Percentiles rank a stretch among this genome's conserved stretches.
Evolutionary conservation across 768 basidiomycete species (phyloP).

Genomic region (Termitomyces titanicus): DNA sequence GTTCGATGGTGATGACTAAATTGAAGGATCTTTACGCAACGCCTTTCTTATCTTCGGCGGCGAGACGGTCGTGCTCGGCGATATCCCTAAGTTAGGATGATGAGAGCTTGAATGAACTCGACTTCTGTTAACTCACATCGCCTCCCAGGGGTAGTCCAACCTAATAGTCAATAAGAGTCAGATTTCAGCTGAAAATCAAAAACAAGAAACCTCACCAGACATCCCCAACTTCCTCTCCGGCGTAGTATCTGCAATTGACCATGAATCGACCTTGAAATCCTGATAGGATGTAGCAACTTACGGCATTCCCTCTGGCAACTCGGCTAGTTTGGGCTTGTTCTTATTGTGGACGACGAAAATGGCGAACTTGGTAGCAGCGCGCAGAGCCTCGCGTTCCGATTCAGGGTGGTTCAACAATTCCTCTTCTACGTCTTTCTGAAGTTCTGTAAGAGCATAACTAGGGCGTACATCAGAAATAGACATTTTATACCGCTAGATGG

Average conservation of each 20-base stretch:
- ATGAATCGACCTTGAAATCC: not conserved
- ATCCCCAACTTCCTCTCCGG: slow-evolving; percentile 71
- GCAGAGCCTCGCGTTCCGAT: slow-evolving; percentile 65
- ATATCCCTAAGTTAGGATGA: slow-evolving; percentile 52
- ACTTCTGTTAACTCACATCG: slow-evolving; percentile 43
- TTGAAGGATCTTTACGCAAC: not conserved
- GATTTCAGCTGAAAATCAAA: too few relatives aligned
- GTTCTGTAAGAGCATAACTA: slow-evolving; percentile 88
- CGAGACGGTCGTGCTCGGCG: slow-evolving; percentile 69
- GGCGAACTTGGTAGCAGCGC: slow-evolving; percentile 72
- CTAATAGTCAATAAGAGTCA: slow-evolving; percentile 28
- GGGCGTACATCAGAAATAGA: not conserved
- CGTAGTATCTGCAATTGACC: slow-evolving; percentile 60
- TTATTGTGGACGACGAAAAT: slow-evolving; percentile 97
- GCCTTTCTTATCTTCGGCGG: slow-evolving; percentile 36
- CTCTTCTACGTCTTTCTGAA: slow-evolving; percentile 82
- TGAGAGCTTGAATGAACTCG: not conserved
- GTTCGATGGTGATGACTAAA: too few relatives aligned
- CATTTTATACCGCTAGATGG: not conserved
- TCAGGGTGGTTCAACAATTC: slow-evolving; percentile 66
- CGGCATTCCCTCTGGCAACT: slow-evolving; percentile 65
- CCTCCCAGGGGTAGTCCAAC: slow-evolving; percentile 88
- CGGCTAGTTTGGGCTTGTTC: slow-evolving; percentile 78
- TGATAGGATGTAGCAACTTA: slow-evolving; percentile 29
- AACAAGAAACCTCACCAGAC: slow-evolving; percentile 51